Evolutionary conservation across 2,329 filamentous ascomycete species (phyloP), one percentile per base, ranked within the genome.

Genomic region (Massarina eburnea): DNA sequence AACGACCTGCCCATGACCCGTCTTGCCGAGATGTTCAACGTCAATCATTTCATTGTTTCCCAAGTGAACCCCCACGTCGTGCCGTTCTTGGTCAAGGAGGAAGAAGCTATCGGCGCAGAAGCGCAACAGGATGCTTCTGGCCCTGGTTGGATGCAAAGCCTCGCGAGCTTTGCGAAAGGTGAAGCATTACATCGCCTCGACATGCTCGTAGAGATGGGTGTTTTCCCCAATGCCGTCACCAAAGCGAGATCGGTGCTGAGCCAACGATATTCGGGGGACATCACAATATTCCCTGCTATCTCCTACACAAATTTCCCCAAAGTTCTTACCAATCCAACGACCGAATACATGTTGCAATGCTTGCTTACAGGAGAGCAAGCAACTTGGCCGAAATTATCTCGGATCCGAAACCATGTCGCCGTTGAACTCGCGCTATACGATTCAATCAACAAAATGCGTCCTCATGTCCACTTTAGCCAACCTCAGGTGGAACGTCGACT

Each of bases 11-110:
- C 92, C 1, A 95, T 95, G 83, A 90, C 86, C 17, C 83, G 89
- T 2, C 77, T 97, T 14, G 85, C 91, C 1, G 91, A 96, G 64
- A 91, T 96, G 87, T 96, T 96, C 76, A 96, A 96, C 62, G 91
- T 96, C 66, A 96, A 96, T 62, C 92, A 96, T 66, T 96, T 96
- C 64, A 96, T 97, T 56, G 92, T 96, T 15, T 96, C 91, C 0
- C 92, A 97, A 67, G 91, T 96, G 40, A 97, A 97, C 60, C 92
- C 92, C 0, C 92, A 97, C 59, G 89, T 96, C 8, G 83, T 95
- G 0, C 89, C 90, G 0, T 96, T 97, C 60, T 74, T 96, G 14
- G 77, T 82, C 14, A 88, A 85, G 55, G 88, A 95, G 46, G 87
- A 90, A 49, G 78, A 80, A 20, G 68, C 80, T 1, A 62, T 64